phyloP scores from a whole-genome alignment of 2,329 filamentous ascomycete genomes.

The Bimuria novae-zelandiae region DNA sequence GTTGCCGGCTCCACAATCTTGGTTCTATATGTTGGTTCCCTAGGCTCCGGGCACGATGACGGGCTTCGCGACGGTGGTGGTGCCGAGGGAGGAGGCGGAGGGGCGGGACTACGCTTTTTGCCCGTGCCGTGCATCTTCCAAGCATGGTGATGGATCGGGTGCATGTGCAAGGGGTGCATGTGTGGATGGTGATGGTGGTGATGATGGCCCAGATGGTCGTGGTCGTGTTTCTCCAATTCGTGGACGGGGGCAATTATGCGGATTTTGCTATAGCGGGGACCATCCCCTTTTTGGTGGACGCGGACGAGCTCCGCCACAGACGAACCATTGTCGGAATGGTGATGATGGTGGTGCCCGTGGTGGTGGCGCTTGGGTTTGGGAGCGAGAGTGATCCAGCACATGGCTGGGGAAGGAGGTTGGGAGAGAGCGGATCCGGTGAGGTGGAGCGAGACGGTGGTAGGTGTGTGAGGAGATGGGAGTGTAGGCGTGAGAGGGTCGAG shows the following conservation, averaged over 20 bases:
- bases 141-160: slow-evolving; percentile 22
- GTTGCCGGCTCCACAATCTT: slow-evolving; percentile 31
- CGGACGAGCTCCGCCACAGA: slow-evolving; percentile 37
- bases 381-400: slow-evolving; percentile 42
- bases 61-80: slow-evolving; percentile 14
- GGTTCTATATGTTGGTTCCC: slow-evolving; percentile 36
- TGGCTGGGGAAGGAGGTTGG: slow-evolving; percentile 27
- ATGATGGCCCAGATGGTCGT: slow-evolving; percentile 15
- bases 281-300: slow-evolving; percentile 19
- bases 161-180: slow-evolving; percentile 33
- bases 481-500: slow-evolving; percentile 23
- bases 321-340: slow-evolving; percentile 25
- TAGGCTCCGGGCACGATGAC: slow-evolving; percentile 14
- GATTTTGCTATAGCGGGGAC: slow-evolving; percentile 27
- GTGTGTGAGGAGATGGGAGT: slow-evolving; percentile 24
- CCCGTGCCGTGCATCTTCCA: slow-evolving; percentile 27
- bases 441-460: slow-evolving; percentile 30
- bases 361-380: slow-evolving; percentile 24
- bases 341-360: slow-evolving; percentile 19
- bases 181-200: slow-evolving; percentile 20
- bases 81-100: slow-evolving; percentile 11
- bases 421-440: slow-evolving; percentile 24
- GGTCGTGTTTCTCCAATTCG: slow-evolving; percentile 17
- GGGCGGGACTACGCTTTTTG: slow-evolving; percentile 17
- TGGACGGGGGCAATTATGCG: slow-evolving; percentile 26